Conservation (phyloP, 1,139 yeast species). For the Kazachstania sp. region DNA sequence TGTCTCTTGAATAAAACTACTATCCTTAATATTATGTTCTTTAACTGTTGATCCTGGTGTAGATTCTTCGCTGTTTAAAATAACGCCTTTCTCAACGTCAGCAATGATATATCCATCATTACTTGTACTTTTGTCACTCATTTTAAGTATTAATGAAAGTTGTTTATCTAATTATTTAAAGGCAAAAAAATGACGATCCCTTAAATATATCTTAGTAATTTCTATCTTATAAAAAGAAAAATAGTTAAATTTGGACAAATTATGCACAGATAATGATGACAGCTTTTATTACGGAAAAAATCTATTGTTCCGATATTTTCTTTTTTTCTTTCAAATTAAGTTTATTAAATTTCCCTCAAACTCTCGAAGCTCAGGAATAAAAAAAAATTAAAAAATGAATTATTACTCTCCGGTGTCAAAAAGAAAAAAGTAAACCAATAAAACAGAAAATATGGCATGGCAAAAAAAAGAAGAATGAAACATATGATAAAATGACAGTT, state of each 20-base stretch:
- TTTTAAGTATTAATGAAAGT: neutral
- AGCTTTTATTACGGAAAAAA: no score
- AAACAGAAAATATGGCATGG: neutral
- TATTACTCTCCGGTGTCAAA: neutral
- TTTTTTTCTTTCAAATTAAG: no score
- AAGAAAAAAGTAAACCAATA: neutral
- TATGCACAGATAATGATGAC: no score
- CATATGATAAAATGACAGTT: neutral
- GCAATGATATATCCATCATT: neutral
- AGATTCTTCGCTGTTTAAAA: neutral
- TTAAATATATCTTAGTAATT: no score
- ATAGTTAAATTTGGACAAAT: no score
- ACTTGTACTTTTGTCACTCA: neutral
- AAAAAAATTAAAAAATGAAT: no score
- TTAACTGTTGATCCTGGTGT: neutral
- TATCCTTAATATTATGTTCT: neutral
- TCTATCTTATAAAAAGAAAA: no score
- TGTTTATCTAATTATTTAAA: no score
- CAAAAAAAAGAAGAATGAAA: neutral
- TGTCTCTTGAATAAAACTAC: neutral
- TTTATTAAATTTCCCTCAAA: no score
- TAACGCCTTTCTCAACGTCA: neutral
- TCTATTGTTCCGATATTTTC: no score
- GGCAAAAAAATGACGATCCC: no score
- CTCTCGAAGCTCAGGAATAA: no score